Conservation (phyloP, 2,329 filamentous ascomycete genomes). For the Colletotrichum tamarilloi region DNA sequence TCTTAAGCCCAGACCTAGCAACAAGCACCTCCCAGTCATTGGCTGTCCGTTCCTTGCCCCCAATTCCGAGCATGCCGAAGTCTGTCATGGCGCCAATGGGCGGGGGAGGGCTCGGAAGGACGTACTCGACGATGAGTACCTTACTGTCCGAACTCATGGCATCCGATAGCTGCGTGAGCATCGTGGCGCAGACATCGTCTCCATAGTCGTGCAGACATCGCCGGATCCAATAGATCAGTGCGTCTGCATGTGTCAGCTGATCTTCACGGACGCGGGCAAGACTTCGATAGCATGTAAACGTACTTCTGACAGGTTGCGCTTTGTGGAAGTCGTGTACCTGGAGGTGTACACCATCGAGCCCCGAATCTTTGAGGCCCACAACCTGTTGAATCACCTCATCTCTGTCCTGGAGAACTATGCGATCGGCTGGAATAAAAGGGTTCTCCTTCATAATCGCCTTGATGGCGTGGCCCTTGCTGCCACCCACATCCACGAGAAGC, state of each 20-base stretch:
- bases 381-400: slow-evolving; percentile 35
- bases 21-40: slow-evolving; percentile 40
- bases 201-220: slow-evolving; percentile 52
- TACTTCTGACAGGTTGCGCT: slow-evolving; percentile 37
- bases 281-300: neutral
- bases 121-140: slow-evolving; percentile 46
- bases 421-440: slow-evolving; percentile 6
- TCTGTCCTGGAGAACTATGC: slow-evolving; percentile 38
- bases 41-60: slow-evolving; percentile 46
- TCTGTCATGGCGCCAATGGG: slow-evolving; percentile 40
- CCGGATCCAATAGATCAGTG: slow-evolving; percentile 49
- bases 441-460: slow-evolving; percentile 34
- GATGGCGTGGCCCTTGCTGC: slow-evolving; percentile 43
- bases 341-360: neutral
- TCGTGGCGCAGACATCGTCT: slow-evolving; percentile 44
- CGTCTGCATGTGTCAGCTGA: slow-evolving; percentile 40
- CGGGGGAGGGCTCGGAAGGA: slow-evolving; percentile 42
- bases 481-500: slow-evolving; percentile 48
- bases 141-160: slow-evolving; percentile 47
- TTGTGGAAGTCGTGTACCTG: slow-evolving; percentile 37
- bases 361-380: neutral
- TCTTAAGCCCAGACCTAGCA: slow-evolving; percentile 40
- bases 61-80: slow-evolving; percentile 44
- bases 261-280: neutral
- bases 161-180: slow-evolving; percentile 43